Evolutionary conservation across 2,329 filamentous ascomycete species (phyloP).

Genomic region (Paracamarosporium sp.): DNA sequence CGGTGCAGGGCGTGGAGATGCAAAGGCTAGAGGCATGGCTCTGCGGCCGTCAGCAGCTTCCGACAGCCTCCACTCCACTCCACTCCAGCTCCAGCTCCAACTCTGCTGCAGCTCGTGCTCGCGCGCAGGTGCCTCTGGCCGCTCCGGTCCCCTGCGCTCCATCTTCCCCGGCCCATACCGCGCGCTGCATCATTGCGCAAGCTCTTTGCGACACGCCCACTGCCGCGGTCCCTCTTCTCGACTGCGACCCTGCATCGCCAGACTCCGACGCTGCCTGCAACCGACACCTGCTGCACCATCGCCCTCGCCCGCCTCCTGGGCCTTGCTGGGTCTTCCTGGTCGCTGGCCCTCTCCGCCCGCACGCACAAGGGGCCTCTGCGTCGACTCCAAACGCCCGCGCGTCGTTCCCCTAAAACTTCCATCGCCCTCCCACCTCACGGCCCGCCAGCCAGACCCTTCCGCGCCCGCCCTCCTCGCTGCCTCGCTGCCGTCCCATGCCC

Average conservation of each 20-base stretch:
- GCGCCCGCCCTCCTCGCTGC: neutral
- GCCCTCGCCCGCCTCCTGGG: no score
- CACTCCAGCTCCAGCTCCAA: no score
- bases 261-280: neutral
- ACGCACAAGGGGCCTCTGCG: neutral
- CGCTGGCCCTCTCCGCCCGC: neutral
- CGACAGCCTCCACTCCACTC: no score
- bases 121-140: slow-evolving; percentile 9
- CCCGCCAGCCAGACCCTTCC: slow-evolving; percentile 8
- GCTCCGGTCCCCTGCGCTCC: slow-evolving; percentile 4
- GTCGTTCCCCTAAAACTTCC: slow-evolving; percentile 2
- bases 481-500: slow-evolving; percentile 10
- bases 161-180: slow-evolving; percentile 12
- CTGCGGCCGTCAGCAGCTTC: neutral
- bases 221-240: slow-evolving; percentile 11
- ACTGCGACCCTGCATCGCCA: neutral
- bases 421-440: neutral
- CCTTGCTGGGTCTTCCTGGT: neutral
- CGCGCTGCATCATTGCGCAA: slow-evolving; percentile 4
- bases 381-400: slow-evolving; percentile 10
- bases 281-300: slow-evolving; percentile 6
- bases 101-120: neutral
- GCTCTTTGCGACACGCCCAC: slow-evolving; percentile 18
- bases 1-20: neutral
- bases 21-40: no score